Evolutionary conservation across 1,284 basidiomycete genomes (phyloP), one percentile per base, ranked within the genome.

Genomic region (Tylopilus sp.): DNA sequence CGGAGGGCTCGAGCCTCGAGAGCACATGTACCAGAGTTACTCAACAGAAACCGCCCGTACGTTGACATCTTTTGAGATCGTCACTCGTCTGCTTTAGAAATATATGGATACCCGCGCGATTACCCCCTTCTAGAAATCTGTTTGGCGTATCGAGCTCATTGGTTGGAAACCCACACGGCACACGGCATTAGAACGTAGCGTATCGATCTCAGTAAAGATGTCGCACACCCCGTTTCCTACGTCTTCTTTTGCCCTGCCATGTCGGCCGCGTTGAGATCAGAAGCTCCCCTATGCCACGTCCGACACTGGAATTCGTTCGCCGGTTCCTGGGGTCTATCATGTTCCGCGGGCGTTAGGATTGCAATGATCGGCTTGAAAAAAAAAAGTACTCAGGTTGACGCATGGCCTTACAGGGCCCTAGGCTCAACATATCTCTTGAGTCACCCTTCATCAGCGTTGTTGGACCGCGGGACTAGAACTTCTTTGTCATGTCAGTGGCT

Each of bases 71-170:
- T 39, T 55, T 12, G 15, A 35, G 60, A 60, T 63, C 60, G 30
- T 57, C 59, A 15, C 37, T 42, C 21, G 44, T 45, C 41, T 21
- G 11, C 41, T 59, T 55, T 61, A 58, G 62, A 65, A 59, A 36
- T 60, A 58, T 51, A 56, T 57, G 58, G 63, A 31, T 55, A 41
- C 41, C 46, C 54, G 46, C 48, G 37, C 46, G 56, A 56, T 61
- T 44, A 46, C 41, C 26, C 23, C 19, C 44, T 41, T 35, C 39
- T 25, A 31, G 40, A 49, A 44, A 16, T 5, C 8, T 37, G 41
- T 18, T 36, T 28, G 31, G 37, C 37, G 25, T 21, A 37, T 54
- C 46, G 36, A 29, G 35, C 8, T 29, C 29, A 29, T 34, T 41
- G 6, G 18, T 23, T 30, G 21, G 46, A 36, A 30, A 35, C 25